Evolutionary conservation across 1,284 basidiomycete genomes (phyloP), one percentile per base, ranked within the genome.

Genomic region (Lentinus polychrous): DNA sequence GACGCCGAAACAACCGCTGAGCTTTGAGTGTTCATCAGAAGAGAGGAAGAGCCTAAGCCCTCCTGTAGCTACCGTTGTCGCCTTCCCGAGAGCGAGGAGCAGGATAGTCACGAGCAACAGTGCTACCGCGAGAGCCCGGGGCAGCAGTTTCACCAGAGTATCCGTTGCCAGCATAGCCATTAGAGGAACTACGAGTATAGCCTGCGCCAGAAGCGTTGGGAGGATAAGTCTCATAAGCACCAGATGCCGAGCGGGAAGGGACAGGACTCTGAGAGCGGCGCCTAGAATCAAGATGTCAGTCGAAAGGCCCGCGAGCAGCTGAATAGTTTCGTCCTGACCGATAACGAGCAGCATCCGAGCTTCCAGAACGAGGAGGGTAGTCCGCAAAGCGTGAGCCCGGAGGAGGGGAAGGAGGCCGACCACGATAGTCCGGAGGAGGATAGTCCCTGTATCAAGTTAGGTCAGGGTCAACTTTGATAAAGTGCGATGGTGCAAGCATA

Each of bases 231-330:
- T 65, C 65, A 57, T 69, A 70, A 48, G 63, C 60, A 57, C 58
- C 57, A 56, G 65, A 58, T 44, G 60, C 57, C 50, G 67, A 57
- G 45, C 76, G 69, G 4, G 27, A 27, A 52, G 71, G 60, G 31
- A 69, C 65, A 42, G 83, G 83, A 58, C 85, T 88, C 60, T 79
- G 75, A 23, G 86, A 89, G 48, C 86, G 82, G 60, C 86, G 83
- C 50, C 85, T 87, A 55, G 3, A 31, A 38, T 32, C 43, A 36
- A 39, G 37, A 50, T 33, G 46, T 46, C 14, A 60, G 24, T 40
- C 47, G 47, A 20, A 20, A 22, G 32, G 34, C 35, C 20, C 37
- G 42, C 14, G 11, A 46, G 36, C 18, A 23, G 52, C 49, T 34
- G 46, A 43, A 27, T 27, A 27, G 27, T 27, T 27, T 27, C 48